Evolutionary conservation across 306 rosid genomes (phyloP), one percentile per base, ranked within the genome.

Genomic region (Cicer pinnatifidum): DNA sequence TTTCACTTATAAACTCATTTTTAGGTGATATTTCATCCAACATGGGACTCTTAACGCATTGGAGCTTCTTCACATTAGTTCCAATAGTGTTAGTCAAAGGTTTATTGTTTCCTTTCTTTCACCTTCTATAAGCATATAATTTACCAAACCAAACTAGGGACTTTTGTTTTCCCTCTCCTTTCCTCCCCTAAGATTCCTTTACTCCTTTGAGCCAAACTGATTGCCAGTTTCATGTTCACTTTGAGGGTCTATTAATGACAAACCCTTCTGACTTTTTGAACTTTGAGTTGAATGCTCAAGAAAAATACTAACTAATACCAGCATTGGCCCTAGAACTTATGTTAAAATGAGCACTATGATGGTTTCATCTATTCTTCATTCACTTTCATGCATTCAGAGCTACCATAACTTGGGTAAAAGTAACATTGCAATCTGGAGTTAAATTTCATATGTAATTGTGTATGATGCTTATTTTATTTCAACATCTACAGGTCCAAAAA

Each of bases 401-500:
- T 13, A 20, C 8, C 63, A 37, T 77, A 28, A 52, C 17, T 51
- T 1, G 6, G 35, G 11, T 62, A 4, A 70, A 43, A 17, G 59
- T 17, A 44, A 11, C 44, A 51, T 60, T 43, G 15, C 50, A 10
- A 35, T 76, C 57, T 54, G 23, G 56, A 53, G 52, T 37, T 70
- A 56, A 44, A 63, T 70, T 40, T 35, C 13, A 2, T 11, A 9
- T 13, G 23, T 23, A 67, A 59, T 64, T 54, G 51, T 47, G 15
- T 19, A 37, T 43, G 60, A 20, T 28, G 9, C 50, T 54, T 67
- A 48, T 48, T 67, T 68, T 47, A 59, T 62, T 69, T 78, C 38
- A 17, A 20, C 62, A 7, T 68, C 57, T 71, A 16, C 65, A 84
- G 88, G 44, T 40, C 44, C 74, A 15, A 68, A 72, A 47, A 72